Percentiles rank a stretch among this genome's conserved stretches.
These are phyloP conservation scores for Ophiostoma australiae DNA, from an alignment of 2,329 filamentous ascomycete genomes.

Conservation along the genomic window DNA sequence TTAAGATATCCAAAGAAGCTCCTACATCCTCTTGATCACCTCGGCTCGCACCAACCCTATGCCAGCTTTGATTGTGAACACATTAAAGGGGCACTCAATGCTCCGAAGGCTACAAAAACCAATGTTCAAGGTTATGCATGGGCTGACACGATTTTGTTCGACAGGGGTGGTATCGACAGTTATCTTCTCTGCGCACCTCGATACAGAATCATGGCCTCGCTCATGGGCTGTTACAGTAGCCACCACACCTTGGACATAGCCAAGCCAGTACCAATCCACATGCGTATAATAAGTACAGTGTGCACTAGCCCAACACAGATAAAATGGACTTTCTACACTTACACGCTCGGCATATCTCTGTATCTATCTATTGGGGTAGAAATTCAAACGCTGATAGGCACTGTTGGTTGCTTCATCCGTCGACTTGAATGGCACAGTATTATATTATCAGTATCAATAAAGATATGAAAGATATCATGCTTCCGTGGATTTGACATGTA, in stretches of 20 bases:
- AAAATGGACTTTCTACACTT: conserved; percentile 1
- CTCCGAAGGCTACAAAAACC: background rate
- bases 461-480: background rate
- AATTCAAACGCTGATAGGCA: background rate
- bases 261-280: background rate
- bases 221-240: background rate
- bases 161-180: background rate
- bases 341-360: conserved; percentile 7
- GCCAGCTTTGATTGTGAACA: background rate
- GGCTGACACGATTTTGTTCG: too few relatives aligned
- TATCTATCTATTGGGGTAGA: conserved; percentile 8
- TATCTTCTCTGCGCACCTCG: background rate
- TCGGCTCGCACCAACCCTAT: background rate
- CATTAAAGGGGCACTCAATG: background rate
- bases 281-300: background rate
- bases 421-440: background rate
- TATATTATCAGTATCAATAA: background rate
- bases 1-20: too few relatives aligned
- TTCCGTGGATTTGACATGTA: background rate
- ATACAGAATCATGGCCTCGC: too few relatives aligned
- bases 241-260: background rate
- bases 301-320: background rate
- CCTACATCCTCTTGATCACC: too few relatives aligned
- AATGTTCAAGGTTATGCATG: background rate
- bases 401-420: background rate